A percentile compares a stretch with the other conserved stretches of the same genome.
Evolutionary conservation across 192 early-diverging fungal species (phyloP).

Genomic region (Linnemannia schmuckeri): DNA sequence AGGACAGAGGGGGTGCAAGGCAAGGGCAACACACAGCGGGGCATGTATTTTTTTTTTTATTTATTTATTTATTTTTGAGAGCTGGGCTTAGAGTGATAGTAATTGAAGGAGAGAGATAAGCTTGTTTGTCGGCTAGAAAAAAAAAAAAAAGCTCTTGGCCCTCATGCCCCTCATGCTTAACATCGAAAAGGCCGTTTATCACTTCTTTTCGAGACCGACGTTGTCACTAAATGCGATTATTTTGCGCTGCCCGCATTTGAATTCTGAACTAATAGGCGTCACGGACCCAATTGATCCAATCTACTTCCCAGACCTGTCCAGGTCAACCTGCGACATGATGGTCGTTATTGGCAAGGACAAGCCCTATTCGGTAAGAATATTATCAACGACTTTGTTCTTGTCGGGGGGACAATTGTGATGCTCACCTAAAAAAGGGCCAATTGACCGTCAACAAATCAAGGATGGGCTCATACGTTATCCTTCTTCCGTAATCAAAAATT

Average conservation of each 20-base stretch:
- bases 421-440: background rate
- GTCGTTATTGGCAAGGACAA: constrained; percentile 53
- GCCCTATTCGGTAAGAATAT: constrained; percentile 42
- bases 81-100: background rate
- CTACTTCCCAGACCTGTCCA: constrained; percentile 43
- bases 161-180: background rate
- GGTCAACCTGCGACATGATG: constrained; percentile 43
- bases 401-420: background rate
- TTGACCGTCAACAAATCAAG: background rate
- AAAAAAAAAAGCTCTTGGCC: background rate
- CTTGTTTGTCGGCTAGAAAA: background rate
- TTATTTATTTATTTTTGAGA: background rate
- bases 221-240: background rate
- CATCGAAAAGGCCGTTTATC: background rate
- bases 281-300: constrained; percentile 50
- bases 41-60: constrained; percentile 1
- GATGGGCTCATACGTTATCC: background rate
- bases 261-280: constrained; percentile 11
- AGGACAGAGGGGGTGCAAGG: background rate
- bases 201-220: background rate
- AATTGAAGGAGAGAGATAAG: background rate
- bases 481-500: background rate
- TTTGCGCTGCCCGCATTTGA: background rate
- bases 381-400: background rate
- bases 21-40: background rate